phyloP scores from a whole-genome alignment of 1,284 basidiomycete species.

The Ceratobasidium sp. region DNA sequence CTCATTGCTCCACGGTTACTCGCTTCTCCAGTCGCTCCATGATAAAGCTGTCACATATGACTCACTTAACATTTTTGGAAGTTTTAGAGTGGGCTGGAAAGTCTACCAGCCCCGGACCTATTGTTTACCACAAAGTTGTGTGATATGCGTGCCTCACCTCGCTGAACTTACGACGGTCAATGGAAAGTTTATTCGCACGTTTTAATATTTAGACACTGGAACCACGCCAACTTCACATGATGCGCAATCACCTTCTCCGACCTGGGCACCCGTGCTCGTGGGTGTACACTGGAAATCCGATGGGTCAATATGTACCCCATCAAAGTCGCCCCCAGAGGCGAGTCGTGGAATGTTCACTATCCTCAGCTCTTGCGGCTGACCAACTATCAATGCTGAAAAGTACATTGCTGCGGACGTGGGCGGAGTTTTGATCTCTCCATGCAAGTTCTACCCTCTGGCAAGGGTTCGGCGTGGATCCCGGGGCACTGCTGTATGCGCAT shows the following conservation, averaged over 20 bases:
- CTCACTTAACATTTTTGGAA: no score
- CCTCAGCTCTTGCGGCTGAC: neutral
- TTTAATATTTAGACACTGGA: neutral
- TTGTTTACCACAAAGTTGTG: no score
- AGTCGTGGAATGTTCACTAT: neutral
- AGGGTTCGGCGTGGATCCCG: constrained; percentile 13
- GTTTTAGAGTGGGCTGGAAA: no score
- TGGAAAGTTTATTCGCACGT: neutral
- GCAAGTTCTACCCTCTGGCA: neutral
- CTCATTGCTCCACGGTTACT: no score
- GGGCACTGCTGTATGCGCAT: neutral
- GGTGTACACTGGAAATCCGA: neutral
- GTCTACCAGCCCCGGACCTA: no score
- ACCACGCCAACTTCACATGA: no score
- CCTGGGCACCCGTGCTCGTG: neutral
- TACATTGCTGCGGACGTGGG: neutral
- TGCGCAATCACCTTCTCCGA: neutral
- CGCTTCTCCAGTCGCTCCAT: no score
- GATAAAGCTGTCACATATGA: no score
- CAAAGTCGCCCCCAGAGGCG: neutral
- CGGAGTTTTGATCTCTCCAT: neutral
- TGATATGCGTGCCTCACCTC: no score
- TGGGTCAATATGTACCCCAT: no score
- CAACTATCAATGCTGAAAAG: no score
- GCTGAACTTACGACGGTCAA: neutral